Percentiles rank a stretch among this genome's conserved stretches.
These are phyloP conservation scores for Telfairia occidentalis DNA, from an alignment of 331 rosid genomes.

Conservation along the genomic window DNA sequence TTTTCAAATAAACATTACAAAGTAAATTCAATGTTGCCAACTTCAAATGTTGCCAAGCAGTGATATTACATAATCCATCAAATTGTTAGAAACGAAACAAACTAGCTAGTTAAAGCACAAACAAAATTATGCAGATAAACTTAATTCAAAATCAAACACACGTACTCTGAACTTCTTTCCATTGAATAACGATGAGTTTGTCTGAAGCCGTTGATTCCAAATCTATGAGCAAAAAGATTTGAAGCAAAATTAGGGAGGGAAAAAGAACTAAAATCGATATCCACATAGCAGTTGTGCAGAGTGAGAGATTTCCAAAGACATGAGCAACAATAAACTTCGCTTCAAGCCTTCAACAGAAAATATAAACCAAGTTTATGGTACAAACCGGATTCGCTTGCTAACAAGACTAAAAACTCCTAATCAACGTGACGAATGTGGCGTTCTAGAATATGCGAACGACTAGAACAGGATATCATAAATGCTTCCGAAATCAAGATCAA, in stretches of 20 bases:
- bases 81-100: background rate
- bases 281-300: background rate
- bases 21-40: background rate
- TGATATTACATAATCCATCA: background rate
- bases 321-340: background rate
- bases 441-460: background rate
- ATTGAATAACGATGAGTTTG: slow-evolving; percentile 57
- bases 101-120: background rate
- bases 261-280: background rate
- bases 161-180: slow-evolving; percentile 79
- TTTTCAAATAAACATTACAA: background rate
- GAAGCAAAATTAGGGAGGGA: background rate
- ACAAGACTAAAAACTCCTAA: background rate
- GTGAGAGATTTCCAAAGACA: background rate
- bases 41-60: background rate
- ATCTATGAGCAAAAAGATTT: slow-evolving; percentile 30
- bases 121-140: background rate
- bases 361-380: background rate
- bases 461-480: background rate
- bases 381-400: background rate
- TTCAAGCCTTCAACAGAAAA: background rate
- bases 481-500: background rate
- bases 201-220: slow-evolving; percentile 61
- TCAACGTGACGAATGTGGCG: background rate
- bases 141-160: background rate